Evolutionary conservation across 768 basidiomycete species (phyloP).

Genomic region (Tylopilus felleus): DNA sequence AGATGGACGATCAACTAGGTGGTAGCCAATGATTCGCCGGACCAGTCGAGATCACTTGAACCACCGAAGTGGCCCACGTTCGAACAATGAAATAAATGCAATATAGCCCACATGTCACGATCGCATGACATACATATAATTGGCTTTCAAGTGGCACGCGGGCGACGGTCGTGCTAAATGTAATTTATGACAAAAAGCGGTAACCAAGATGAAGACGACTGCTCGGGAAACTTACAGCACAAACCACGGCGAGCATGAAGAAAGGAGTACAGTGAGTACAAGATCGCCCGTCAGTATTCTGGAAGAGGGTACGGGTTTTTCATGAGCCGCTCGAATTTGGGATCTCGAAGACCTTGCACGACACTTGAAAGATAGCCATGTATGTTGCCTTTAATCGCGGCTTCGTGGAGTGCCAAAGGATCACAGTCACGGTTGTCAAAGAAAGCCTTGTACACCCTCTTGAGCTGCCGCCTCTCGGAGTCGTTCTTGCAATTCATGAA

Average conservation of each 20-base stretch:
- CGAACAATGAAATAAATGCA: no score
- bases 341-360: neutral
- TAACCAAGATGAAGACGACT: neutral
- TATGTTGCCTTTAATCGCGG: neutral
- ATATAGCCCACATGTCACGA: no score
- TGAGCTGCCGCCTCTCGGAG: neutral
- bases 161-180: neutral
- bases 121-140: no score
- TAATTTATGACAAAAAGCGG: neutral
- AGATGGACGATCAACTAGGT: no score
- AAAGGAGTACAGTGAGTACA: neutral
- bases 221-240: neutral
- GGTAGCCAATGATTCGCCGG: no score
- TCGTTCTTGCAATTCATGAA: constrained; percentile 1
- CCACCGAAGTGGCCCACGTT: no score
- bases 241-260: neutral
- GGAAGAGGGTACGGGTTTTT: constrained; percentile 1
- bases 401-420: neutral
- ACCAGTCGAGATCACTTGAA: no score
- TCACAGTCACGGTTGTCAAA: neutral
- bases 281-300: neutral
- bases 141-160: no score
- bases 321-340: neutral
- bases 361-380: neutral
- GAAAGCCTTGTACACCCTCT: constrained; percentile 1